phyloP scores from a whole-genome alignment of 352 stramenopile species.

The Pythium aristosporum region DNA sequence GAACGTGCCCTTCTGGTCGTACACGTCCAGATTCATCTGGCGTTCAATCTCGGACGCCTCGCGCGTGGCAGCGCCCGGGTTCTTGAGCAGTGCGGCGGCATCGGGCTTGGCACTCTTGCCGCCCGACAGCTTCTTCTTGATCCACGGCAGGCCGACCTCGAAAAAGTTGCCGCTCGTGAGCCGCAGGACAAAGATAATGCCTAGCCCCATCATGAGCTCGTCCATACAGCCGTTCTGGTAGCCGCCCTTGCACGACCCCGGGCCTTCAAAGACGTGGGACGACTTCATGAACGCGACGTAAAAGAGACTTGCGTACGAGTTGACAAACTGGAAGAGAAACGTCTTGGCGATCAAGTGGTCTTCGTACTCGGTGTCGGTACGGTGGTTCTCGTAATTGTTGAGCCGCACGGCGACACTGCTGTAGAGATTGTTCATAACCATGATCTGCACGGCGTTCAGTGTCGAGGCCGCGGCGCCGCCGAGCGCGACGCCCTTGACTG shows the following conservation, averaged over 20 bases:
- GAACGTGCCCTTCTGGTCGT: conserved; percentile 77
- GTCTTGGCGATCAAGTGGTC: conserved; percentile 88
- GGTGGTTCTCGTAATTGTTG: conserved; percentile 93
- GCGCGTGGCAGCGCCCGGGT: conserved; percentile 28
- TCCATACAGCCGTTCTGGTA: conserved; percentile 82
- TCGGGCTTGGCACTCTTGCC: conserved; percentile 7
- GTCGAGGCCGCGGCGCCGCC: conserved; percentile 58
- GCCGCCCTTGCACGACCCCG: conserved; percentile 32
- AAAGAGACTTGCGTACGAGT: conserved; percentile 80
- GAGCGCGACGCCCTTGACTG: conserved; percentile 37
- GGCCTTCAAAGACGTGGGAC: conserved; percentile 34
- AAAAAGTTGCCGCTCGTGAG: conserved; percentile 81
- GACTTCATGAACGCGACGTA: conserved; percentile 88
- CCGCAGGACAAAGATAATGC: conserved; percentile 72
- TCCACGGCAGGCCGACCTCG: conserved; percentile 67
- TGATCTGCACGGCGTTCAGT: conserved; percentile 82
- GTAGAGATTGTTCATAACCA: conserved; percentile 80
- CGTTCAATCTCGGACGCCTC: conserved; percentile 50
- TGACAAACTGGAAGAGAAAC: conserved; percentile 84
- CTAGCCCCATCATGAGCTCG: conserved; percentile 71
- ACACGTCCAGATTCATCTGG: conserved; percentile 62
- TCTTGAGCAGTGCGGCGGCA: conserved; percentile 33
- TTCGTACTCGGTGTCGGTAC: conserved; percentile 95
- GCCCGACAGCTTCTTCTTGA: conserved; percentile 56
- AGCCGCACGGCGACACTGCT: conserved; percentile 55